Evolutionary conservation across 2,329 filamentous ascomycete species (phyloP).

Genomic region (Pseudogymnoascus sp.): DNA sequence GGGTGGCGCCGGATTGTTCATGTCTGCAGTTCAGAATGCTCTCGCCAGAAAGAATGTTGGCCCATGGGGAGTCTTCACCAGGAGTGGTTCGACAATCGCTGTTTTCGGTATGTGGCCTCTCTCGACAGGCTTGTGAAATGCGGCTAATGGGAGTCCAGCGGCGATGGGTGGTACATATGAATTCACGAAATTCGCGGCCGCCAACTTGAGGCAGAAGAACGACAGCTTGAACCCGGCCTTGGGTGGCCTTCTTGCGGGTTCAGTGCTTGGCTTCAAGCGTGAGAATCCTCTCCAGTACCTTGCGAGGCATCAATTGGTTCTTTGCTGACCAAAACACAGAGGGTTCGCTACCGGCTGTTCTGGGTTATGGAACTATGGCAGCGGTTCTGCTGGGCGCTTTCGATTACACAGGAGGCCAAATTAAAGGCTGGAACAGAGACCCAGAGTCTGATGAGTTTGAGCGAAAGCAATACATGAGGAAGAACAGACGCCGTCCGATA

Average conservation of each 20-base stretch:
- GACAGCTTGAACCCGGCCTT: constrained; percentile 59
- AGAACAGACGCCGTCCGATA: constrained; percentile 54
- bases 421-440: constrained; percentile 46
- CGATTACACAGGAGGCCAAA: constrained; percentile 55
- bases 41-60: constrained; percentile 77
- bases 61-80: constrained; percentile 71
- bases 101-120: constrained; percentile 48
- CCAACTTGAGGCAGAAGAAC: constrained; percentile 64
- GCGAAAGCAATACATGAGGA: constrained; percentile 55
- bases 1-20: constrained; percentile 61
- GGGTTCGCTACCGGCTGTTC: constrained; percentile 46
- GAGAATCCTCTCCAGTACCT: constrained; percentile 22
- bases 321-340: constrained; percentile 13
- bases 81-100: constrained; percentile 68
- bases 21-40: constrained; percentile 80
- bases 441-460: constrained; percentile 56
- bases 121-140: constrained; percentile 16
- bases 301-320: neutral
- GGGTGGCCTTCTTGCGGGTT: constrained; percentile 60
- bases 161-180: constrained; percentile 62
- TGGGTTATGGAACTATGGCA: constrained; percentile 57
- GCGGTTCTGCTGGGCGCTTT: constrained; percentile 53
- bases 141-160: constrained; percentile 39
- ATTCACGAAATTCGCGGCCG: constrained; percentile 58
- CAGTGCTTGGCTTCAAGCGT: constrained; percentile 57